phyloP scores from a whole-genome alignment of 176 grass and related monocot genomes.

The Zoysia pacifica region DNA sequence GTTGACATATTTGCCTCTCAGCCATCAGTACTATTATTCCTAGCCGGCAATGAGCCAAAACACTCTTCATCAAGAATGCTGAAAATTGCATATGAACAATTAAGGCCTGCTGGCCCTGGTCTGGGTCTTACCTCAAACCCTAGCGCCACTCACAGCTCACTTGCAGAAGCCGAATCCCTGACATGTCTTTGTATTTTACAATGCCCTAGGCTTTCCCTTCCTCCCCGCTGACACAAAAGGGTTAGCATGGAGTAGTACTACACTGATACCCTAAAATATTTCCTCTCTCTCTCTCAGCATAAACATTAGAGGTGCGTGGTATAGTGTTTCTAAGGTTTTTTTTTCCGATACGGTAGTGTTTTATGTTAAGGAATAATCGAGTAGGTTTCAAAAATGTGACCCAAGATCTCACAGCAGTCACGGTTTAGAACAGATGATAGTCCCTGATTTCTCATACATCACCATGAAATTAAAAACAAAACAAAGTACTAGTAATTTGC shows the following conservation, averaged over 20 bases:
- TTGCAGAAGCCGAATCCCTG: constrained; percentile 40
- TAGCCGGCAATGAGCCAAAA: constrained; percentile 43
- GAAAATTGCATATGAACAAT: constrained; percentile 33
- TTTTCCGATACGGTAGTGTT: too few species aligned
- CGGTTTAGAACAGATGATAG: neutral
- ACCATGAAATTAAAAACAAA: constrained; percentile 4
- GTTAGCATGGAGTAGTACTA: neutral
- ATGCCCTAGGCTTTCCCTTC: constrained; percentile 11
- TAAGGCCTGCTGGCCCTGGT: constrained; percentile 5
- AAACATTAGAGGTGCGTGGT: neutral
- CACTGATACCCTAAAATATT: neutral
- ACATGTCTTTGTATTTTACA: constrained; percentile 26
- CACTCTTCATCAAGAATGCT: constrained; percentile 34
- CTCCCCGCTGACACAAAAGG: neutral
- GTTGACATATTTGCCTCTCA: constrained; percentile 50
- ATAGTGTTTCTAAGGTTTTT: neutral
- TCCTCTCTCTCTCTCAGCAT: neutral
- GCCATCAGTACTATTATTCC: neutral
- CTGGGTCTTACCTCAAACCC: constrained; percentile 22
- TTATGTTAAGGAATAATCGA: too few species aligned
- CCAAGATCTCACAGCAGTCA: neutral
- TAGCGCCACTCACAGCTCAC: constrained; percentile 38
- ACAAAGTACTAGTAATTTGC: neutral
- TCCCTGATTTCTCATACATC: neutral
- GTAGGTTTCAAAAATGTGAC: too few species aligned